phyloP scores from a whole-genome alignment of 2,329 filamentous ascomycete species.

The Magnaporthiopsis rhizophila region DNA sequence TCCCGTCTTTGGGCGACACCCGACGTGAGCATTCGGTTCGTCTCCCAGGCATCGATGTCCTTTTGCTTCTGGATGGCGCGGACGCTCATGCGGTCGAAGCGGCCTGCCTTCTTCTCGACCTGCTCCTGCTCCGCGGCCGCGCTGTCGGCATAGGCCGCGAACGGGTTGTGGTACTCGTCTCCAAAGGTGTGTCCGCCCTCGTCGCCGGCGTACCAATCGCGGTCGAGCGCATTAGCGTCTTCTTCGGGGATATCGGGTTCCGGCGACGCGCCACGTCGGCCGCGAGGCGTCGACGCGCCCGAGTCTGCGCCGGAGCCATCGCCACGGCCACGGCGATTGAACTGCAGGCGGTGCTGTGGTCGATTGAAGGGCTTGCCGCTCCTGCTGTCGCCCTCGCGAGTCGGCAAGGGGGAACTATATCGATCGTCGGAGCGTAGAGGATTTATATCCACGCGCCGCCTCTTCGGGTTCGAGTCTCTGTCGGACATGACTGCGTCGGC shows the following conservation, averaged over 20 bases:
- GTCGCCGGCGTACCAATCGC: constrained; percentile 89
- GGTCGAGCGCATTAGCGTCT: constrained; percentile 69
- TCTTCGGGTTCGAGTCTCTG: constrained; percentile 35
- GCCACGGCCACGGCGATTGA: constrained; percentile 18
- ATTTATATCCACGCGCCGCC: constrained; percentile 58
- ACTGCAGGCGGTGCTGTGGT: constrained; percentile 8
- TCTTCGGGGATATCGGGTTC: constrained; percentile 56
- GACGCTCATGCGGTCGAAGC: constrained; percentile 58
- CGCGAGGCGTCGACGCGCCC: constrained; percentile 9
- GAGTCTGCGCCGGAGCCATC: constrained; percentile 19
- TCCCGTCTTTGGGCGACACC: constrained; percentile 88
- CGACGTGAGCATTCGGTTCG: constrained; percentile 95
- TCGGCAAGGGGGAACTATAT: constrained; percentile 40
- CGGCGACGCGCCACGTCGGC: constrained; percentile 22
- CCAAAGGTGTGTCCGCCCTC: constrained; percentile 78
- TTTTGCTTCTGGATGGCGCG: constrained; percentile 78
- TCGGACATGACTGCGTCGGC: constrained; percentile 10
- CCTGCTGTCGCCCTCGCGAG: background rate
- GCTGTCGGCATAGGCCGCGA: constrained; percentile 66
- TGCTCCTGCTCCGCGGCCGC: constrained; percentile 65
- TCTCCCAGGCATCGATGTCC: constrained; percentile 97
- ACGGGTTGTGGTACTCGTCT: constrained; percentile 89
- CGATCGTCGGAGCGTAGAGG: constrained; percentile 45
- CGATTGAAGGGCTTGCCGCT: background rate
- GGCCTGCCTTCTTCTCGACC: constrained; percentile 71